These are phyloP conservation scores for Nelumbo lutea DNA, from an alignment of 164 flowering plant species.

Conservation along the genomic window DNA sequence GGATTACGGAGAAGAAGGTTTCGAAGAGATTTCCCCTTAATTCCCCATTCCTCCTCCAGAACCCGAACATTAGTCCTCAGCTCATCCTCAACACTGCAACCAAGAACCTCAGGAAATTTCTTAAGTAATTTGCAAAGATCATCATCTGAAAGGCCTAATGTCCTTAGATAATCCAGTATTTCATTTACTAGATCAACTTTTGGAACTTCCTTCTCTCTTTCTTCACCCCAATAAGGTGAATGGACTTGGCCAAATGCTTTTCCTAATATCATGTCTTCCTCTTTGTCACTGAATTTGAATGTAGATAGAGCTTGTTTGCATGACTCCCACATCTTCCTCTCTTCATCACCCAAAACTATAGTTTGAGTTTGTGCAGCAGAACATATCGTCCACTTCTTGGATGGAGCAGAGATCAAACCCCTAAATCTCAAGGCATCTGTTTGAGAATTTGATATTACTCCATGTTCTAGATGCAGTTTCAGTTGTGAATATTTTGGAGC, in stretches of 20 bases:
- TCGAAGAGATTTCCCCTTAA: slow-evolving; percentile 64
- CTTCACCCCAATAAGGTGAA: slow-evolving; percentile 97
- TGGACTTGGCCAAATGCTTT: slow-evolving; percentile 87
- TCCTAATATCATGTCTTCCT: slow-evolving; percentile 65
- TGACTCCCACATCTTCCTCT: slow-evolving; percentile 58
- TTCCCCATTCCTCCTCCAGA: slow-evolving; percentile 76
- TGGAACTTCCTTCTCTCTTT: slow-evolving; percentile 67
- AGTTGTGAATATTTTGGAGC: slow-evolving; percentile 9
- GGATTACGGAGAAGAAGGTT: slow-evolving; percentile 89
- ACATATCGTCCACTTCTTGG: slow-evolving; percentile 44
- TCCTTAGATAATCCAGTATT: slow-evolving; percentile 53
- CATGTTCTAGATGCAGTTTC: slow-evolving; percentile 13
- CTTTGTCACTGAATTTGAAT: slow-evolving; percentile 49
- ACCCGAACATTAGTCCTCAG: slow-evolving; percentile 51
- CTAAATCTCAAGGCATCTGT: slow-evolving; percentile 12
- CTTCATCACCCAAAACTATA: slow-evolving; percentile 42
- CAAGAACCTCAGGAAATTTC: slow-evolving; percentile 95
- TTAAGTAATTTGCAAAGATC: slow-evolving; percentile 76
- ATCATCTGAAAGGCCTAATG: slow-evolving; percentile 67
- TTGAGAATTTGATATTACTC: slow-evolving; percentile 12
- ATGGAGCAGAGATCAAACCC: slow-evolving; percentile 8
- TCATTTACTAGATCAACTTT: slow-evolving; percentile 40
- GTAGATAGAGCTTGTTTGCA: slow-evolving; percentile 52
- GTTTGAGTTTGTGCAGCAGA: slow-evolving; percentile 39
- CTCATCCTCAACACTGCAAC: slow-evolving; percentile 75